Base-by-base conservation (phyloP, 2,329 filamentous ascomycete species). In the Mycosphaerella sp. region DNA sequence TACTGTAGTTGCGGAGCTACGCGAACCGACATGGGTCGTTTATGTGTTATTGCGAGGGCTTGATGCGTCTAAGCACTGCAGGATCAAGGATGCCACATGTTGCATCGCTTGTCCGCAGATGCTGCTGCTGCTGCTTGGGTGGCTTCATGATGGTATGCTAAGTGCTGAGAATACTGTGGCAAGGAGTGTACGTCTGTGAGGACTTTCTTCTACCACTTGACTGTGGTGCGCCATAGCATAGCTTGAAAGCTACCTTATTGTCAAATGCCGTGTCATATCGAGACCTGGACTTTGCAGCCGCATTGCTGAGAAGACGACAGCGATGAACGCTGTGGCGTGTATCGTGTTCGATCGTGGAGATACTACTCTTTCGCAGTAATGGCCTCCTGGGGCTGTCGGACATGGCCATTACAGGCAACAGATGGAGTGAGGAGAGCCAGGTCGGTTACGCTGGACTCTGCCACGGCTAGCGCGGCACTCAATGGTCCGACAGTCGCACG, bases 1-100 rank as follows among this genome's bases (percentile, higher is more conserved):
- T 41, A 21, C 39, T 21, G 7, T 17, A 1, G 18, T 18, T 41
- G 39, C 18, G 39, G 39, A 41, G 5, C 17, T 6, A 25, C 4
- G 16, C 10, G 39, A 17, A 4, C 8, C 12, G 18, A 25, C 13
- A 41, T 8, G 39, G 16, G 17, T 41, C 3, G 3, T 16, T 17
- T 16, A 8, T 39, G 10, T 41, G 37, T 36, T 48, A 25, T 42
- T 42, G 37, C 45, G 27, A 35, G 45, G 41, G 45, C 45, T 49
- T 49, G 28, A 28, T 21, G 37, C 36, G 30, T 18, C 13, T 32
- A 41, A 49, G 45, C 45, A 41, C 39, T 37, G 39, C 39, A 39
- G 13, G 32, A 42, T 27, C 39, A 34, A 32, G 39, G 27, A 25
- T 41, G n/a, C 12, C 2, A 16, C 36, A 37, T 34, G 17, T 34